A percentile compares a stretch with the other conserved stretches of the same genome.
Conservation (phyloP, 2,329 filamentous ascomycete genomes). For the Colletotrichum plurivorum region DNA sequence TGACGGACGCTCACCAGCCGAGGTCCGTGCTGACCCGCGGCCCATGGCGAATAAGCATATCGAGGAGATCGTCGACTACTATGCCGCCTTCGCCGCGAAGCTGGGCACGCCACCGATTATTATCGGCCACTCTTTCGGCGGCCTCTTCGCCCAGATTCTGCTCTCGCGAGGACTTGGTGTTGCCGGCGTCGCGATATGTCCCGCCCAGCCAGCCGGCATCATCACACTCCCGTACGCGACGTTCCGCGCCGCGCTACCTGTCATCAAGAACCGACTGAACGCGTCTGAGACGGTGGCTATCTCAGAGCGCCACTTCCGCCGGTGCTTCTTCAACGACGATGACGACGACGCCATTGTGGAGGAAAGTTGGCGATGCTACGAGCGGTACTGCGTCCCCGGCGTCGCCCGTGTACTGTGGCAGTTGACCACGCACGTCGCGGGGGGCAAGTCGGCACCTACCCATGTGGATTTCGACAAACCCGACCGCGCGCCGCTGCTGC, state of each 20-base stretch:
- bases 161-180: conserved; percentile 40
- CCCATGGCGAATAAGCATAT: conserved; percentile 41
- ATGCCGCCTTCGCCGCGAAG: conserved; percentile 41
- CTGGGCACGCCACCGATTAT: conserved; percentile 42
- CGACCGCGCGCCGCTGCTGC: conserved; percentile 36
- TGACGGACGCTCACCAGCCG: conserved; percentile 41
- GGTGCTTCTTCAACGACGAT: conserved; percentile 43
- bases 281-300: conserved; percentile 40
- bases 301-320: conserved; percentile 42
- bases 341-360: conserved; percentile 15
- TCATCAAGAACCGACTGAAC: conserved; percentile 42
- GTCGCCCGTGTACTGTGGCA: conserved; percentile 44
- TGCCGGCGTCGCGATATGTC: conserved; percentile 41
- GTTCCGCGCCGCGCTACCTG: conserved; percentile 37
- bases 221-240: conserved; percentile 40
- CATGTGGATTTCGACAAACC: conserved; percentile 38
- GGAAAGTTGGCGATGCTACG: conserved; percentile 40
- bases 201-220: conserved; percentile 43
- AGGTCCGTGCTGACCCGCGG: conserved; percentile 41
- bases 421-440: conserved; percentile 33
- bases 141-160: conserved; percentile 43
- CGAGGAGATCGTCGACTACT: conserved; percentile 42
- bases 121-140: conserved; percentile 45
- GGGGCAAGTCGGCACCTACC: conserved; percentile 27
- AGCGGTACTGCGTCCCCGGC: conserved; percentile 42